These are phyloP conservation scores for Trichophyton mentagrophytes DNA, from an alignment of 2,329 filamentous ascomycete species.

Conservation along the genomic window DNA sequence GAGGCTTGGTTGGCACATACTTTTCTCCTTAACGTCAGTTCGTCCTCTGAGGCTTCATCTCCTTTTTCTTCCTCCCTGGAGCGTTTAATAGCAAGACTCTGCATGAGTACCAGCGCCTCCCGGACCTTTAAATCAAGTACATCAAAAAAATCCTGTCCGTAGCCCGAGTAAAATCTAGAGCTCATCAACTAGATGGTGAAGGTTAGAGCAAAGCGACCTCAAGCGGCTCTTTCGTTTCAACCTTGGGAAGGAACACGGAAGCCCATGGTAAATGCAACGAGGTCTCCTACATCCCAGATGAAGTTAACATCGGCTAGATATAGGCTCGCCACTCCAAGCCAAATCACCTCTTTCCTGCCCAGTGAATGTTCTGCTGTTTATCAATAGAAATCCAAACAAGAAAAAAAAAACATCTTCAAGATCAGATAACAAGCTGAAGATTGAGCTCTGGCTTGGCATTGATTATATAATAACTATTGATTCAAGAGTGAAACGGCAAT, in stretches of 20 bases:
- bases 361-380: background rate
- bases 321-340: background rate
- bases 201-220: background rate
- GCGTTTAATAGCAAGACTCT: background rate
- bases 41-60: background rate
- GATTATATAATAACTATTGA: background rate
- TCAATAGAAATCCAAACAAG: background rate
- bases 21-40: background rate
- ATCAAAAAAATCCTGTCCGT: background rate
- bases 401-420: background rate
- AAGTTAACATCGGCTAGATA: constrained; percentile 11
- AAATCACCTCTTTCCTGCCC: background rate
- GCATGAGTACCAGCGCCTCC: background rate
- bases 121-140: background rate
- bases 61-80: background rate
- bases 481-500: background rate
- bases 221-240: background rate
- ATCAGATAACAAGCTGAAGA: background rate
- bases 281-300: background rate
- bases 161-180: background rate
- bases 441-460: background rate
- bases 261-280: constrained; percentile 1
- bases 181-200: background rate
- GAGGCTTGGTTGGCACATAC: background rate
- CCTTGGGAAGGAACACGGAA: background rate